Evolutionary conservation across 441 rosid species (phyloP).

Genomic region (Manihot esculenta): DNA sequence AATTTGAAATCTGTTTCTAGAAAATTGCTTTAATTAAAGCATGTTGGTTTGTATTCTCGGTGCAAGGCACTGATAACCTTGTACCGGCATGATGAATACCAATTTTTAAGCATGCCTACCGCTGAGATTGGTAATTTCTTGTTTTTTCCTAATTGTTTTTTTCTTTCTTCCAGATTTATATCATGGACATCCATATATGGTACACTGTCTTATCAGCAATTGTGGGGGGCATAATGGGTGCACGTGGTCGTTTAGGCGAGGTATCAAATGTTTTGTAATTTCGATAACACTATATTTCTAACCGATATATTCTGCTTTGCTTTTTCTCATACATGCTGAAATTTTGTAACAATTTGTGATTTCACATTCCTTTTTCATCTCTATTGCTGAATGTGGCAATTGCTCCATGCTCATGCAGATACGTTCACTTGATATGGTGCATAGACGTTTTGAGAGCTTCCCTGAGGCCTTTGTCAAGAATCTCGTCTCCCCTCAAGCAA

Average conservation of each 20-base stretch:
- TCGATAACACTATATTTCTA: constrained; percentile 5
- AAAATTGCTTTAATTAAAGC: neutral
- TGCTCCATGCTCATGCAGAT: constrained; percentile 49
- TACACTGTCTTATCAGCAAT: constrained; percentile 93
- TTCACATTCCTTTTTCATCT: constrained; percentile 5
- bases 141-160: neutral
- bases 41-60: neutral
- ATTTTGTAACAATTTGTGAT: neutral
- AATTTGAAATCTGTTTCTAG: constrained; percentile 3
- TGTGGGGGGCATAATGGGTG: constrained; percentile 99
- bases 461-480: constrained; percentile 89
- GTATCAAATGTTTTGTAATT: constrained; percentile 36
- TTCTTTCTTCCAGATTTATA: constrained; percentile 60
- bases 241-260: constrained; percentile 98
- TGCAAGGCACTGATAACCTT: neutral
- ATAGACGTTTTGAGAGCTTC: constrained; percentile 97
- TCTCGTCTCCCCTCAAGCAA: constrained; percentile 70
- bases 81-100: neutral
- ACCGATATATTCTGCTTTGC: neutral
- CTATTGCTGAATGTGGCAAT: neutral
- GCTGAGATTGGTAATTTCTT: neutral
- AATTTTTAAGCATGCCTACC: neutral
- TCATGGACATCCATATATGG: constrained; percentile 98
- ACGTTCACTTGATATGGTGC: constrained; percentile 94
- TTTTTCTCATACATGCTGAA: neutral